Evolutionary conservation across 345 rosid species (phyloP).

Genomic region (Eucalyptus pumila): DNA sequence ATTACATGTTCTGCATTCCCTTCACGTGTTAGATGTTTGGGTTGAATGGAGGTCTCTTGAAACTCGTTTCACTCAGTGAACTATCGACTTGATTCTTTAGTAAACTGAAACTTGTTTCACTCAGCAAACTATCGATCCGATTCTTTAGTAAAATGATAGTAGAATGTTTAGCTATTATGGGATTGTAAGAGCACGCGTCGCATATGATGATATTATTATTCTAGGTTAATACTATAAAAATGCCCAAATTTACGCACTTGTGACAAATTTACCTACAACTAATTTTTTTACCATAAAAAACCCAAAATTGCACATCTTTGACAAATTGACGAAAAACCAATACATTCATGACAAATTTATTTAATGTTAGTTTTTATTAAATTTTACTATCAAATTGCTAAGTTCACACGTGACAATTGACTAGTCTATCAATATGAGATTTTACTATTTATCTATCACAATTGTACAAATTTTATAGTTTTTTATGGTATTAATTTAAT

Average conservation of each 20-base stretch:
- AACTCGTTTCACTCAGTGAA: neutral
- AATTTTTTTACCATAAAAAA: too few species aligned
- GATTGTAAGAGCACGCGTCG: neutral
- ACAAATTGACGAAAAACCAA: fast-evolving
- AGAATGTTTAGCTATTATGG: neutral
- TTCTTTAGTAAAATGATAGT: fast-evolving
- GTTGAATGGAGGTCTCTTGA: neutral
- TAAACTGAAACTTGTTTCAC: neutral
- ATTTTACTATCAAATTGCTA: too few species aligned
- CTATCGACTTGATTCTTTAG: neutral
- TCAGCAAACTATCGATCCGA: neutral
- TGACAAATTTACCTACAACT: fast-evolving
- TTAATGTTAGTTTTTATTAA: too few species aligned
- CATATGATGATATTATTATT: neutral
- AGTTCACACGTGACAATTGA: fast-evolving
- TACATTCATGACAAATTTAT: fast-evolving
- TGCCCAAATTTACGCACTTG: fast-evolving
- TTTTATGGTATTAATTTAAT: too few species aligned
- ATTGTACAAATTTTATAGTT: too few species aligned
- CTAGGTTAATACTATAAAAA: too few species aligned
- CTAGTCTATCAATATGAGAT: fast-evolving
- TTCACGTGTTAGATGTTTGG: neutral
- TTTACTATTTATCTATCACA: too few species aligned
- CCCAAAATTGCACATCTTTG: too few species aligned
- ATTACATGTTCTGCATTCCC: neutral